These are phyloP conservation scores for Rhodotorula sphaerocarpa DNA, from an alignment of 768 basidiomycete species.

Conservation along the genomic window DNA sequence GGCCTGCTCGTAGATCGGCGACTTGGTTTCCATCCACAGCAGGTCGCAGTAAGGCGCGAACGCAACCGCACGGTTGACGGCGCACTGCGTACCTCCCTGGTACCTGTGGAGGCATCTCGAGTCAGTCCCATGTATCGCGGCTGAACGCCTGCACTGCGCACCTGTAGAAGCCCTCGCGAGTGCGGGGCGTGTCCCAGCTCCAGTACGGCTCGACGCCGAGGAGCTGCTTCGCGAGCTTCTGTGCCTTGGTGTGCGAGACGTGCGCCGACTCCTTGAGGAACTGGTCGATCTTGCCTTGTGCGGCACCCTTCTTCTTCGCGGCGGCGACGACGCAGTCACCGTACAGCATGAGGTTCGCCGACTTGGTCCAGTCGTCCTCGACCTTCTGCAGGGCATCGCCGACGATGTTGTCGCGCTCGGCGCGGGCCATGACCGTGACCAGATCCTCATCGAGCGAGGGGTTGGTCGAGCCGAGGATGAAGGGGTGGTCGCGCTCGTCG, in stretches of 20 bases:
- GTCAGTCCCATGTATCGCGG: no score
- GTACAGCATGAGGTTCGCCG: constrained; percentile 74
- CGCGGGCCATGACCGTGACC: constrained; percentile 70
- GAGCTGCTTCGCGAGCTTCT: constrained; percentile 54
- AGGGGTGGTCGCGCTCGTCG: constrained; percentile 92
- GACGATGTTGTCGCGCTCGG: constrained; percentile 68
- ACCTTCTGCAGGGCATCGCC: constrained; percentile 74
- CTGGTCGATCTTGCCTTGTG: constrained; percentile 51
- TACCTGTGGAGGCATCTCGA: constrained; percentile 45
- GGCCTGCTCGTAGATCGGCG: constrained; percentile 83
- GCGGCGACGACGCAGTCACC: constrained; percentile 63
- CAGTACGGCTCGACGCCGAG: constrained; percentile 52
- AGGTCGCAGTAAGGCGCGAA: constrained; percentile 90
- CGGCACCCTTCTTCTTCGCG: constrained; percentile 48
- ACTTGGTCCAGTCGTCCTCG: constrained; percentile 75
- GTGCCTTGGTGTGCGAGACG: constrained; percentile 61
- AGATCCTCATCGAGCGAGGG: constrained; percentile 55
- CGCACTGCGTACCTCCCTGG: constrained; percentile 91
- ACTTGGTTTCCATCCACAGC: constrained; percentile 95
- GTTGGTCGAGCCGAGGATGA: constrained; percentile 89
- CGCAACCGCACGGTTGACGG: constrained; percentile 80
- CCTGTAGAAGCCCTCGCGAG: constrained; percentile 91
- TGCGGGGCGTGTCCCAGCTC: constrained; percentile 90
- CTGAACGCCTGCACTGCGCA: no score
- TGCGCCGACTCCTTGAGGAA: constrained; percentile 60